These are phyloP conservation scores for Panicum virgatum DNA, from an alignment of 202 grass and related monocot genomes.

Conservation along the genomic window DNA sequence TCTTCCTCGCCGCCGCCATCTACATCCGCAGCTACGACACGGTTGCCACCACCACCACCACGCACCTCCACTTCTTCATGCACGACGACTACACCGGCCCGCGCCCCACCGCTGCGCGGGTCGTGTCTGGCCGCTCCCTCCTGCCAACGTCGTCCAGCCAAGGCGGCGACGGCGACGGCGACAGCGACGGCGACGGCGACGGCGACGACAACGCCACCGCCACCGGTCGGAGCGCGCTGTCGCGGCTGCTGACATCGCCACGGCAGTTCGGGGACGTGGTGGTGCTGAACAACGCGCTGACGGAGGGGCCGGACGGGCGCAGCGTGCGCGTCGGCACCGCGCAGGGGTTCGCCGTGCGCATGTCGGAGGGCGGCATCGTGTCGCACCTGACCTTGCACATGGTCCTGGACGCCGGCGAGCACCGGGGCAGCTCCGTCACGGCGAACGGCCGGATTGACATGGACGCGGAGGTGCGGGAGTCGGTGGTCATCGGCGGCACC, in stretches of 20 bases:
- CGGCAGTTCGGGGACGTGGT: conserved; percentile 42
- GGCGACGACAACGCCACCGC: background rate
- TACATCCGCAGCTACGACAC: no score
- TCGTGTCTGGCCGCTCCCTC: background rate
- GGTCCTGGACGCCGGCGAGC: conserved; percentile 48
- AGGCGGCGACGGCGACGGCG: background rate
- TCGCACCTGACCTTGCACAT: conserved; percentile 53
- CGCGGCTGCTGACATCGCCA: conserved; percentile 3
- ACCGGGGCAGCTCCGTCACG: conserved; percentile 47
- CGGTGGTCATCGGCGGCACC: conserved; percentile 57
- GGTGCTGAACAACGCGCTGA: conserved; percentile 36
- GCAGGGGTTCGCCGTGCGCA: conserved; percentile 49
- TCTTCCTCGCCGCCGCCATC: no score
- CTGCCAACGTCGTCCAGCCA: background rate
- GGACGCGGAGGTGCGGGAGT: conserved; percentile 45
- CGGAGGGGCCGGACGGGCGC: background rate
- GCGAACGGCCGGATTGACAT: conserved; percentile 46
- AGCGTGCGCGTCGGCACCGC: conserved; percentile 41
- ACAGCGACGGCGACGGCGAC: no score
- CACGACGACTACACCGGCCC: no score
- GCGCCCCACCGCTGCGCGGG: no score
- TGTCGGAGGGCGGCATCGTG: conserved; percentile 40
- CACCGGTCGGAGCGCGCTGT: background rate
- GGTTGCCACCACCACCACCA: no score
- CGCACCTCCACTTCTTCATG: no score